Evolutionary conservation across 169 alveolate species (phyloP).

Genomic region (Eimeria brunetti): DNA sequence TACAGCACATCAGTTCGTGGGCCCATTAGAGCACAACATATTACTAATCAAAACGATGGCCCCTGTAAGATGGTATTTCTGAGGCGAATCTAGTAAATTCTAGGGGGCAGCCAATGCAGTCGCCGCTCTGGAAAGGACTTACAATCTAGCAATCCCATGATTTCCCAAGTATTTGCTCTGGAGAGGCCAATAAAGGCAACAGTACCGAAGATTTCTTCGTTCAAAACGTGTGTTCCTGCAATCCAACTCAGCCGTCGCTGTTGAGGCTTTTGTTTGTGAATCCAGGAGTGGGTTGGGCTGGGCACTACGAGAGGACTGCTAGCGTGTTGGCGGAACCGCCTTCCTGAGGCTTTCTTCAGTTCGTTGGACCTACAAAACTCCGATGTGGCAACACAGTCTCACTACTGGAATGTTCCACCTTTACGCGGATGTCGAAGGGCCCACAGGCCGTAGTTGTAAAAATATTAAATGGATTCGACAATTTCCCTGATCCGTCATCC

Average conservation of each 20-base stretch:
- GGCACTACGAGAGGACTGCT: background rate
- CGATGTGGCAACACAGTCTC: slow-evolving; percentile 8
- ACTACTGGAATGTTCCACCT: slow-evolving; percentile 79
- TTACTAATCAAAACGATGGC: background rate
- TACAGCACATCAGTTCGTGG: background rate
- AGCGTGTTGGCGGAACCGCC: background rate
- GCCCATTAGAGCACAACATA: background rate
- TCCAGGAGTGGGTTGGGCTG: background rate
- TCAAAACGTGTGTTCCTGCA: slow-evolving; percentile 74
- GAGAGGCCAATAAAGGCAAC: slow-evolving; percentile 78
- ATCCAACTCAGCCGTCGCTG: background rate
- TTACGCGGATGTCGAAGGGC: slow-evolving; percentile 42
- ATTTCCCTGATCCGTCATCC: background rate
- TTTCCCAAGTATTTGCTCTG: slow-evolving; percentile 77
- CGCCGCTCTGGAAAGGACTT: background rate
- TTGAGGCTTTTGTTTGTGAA: background rate
- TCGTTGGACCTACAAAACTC: background rate
- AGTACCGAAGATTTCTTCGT: slow-evolving; percentile 75
- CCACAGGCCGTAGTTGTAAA: slow-evolving; percentile 78
- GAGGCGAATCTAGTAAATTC: background rate
- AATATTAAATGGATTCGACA: slow-evolving; percentile 71
- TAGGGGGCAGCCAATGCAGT: background rate
- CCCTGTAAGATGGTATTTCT: background rate
- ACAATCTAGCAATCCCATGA: slow-evolving; percentile 71
- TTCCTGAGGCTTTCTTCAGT: background rate